Evolutionary conservation across 2,329 filamentous ascomycete genomes (phyloP), one percentile per base, ranked within the genome.

Genomic region (Calonectria fujianensis): DNA sequence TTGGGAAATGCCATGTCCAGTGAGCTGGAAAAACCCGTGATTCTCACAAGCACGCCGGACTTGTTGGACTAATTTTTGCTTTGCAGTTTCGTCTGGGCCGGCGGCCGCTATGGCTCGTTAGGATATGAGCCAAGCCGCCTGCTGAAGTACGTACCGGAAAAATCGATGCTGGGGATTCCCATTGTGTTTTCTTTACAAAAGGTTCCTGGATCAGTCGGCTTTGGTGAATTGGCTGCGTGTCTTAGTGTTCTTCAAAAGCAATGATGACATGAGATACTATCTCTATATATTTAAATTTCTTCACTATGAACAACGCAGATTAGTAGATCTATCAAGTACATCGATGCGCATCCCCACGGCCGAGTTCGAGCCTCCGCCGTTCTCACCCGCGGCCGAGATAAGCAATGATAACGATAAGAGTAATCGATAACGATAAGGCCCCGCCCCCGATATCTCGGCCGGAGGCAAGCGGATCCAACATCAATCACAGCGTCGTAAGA

Each of bases 11-110:
- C 73, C 70, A 45, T 75, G 73, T 4, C 63, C 61, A 2, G 51
- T 66, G 65, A 75, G 70, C 41, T 72, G 65, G 29, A 75, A 75
- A n/a, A 75, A 75, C 9, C 73, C 73, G 14, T 75, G 35, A 20
- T 9, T 69, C 32, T 66, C 48, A 24, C 73, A 75, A 10, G 73
- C 73, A 11, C 37, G 18, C 13, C 59, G 31, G 9, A 75, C 35
- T 63, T 63, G 65, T 11, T 37, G 24, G 2, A 75, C 51, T 20
- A 75, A 57, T 6, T 1, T 18, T 29, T 65, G 52, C 48, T 48
- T 73, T 11, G 35, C 51, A 2, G 45, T 16, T 9, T 54, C 37
- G 9, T 48, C 41, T 41, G 52, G 20, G 14, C 20, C 45, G 1
- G 31, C 18, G 31, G 32, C 13, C 10, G 48, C 24, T 39, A 59